A percentile compares a stretch with the other conserved stretches of the same genome.
Evolutionary conservation across 306 rosid species (phyloP).

Genomic region (barrel medic (Medicago truncatula)): MtrunA17r5.0-ANR NC_053042.1:54009501-54010000

Average conservation of each 20-base stretch:
- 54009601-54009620: constrained; percentile 84
- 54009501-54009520: constrained; percentile 32
- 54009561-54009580: constrained; percentile 97
- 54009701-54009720: constrained; percentile 24
- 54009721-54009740: constrained; percentile 19
- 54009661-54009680: background rate
- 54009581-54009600: constrained; percentile 92
- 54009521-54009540: constrained; percentile 35
- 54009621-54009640: constrained; percentile 21
- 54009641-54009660: background rate
- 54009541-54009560: constrained; percentile 84
- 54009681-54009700: no score
- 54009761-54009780: background rate
- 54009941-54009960: constrained; percentile 78
- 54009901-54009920: constrained; percentile 95
- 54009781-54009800: constrained; percentile 26
- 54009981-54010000: constrained; percentile 11
- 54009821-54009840: constrained; percentile 27
- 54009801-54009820: background rate
- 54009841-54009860: constrained; percentile 23
- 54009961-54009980: constrained; percentile 1
- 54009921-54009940: constrained; percentile 94
- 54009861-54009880: constrained; percentile 54
- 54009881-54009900: constrained; percentile 85
- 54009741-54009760: constrained; percentile 9